A percentile compares a stretch with the other conserved stretches of the same genome.
Conservation (phyloP, 2,329 filamentous ascomycete species). For the Pseudocercospora pini-densiflorae region DNA sequence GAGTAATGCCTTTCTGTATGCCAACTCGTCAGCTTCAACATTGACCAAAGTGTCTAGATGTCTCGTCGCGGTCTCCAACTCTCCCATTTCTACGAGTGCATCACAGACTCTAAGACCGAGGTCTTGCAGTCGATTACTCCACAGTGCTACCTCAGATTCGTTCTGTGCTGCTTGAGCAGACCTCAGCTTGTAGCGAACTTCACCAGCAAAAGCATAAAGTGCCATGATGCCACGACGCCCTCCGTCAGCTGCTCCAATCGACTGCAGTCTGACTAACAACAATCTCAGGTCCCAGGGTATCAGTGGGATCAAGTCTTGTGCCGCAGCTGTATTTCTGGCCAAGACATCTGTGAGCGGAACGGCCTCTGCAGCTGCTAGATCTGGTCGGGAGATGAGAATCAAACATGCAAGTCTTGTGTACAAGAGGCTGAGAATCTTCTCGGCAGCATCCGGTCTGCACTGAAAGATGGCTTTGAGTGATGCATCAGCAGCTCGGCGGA, state of each 20-base stretch:
- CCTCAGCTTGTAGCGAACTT: slow-evolving; percentile 35
- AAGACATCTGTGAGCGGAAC: slow-evolving; percentile 64
- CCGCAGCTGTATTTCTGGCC: slow-evolving; percentile 50
- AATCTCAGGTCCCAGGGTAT: slow-evolving; percentile 89
- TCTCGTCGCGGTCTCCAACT: slow-evolving; percentile 76
- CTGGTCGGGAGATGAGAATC: slow-evolving; percentile 72
- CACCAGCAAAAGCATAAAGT: slow-evolving; percentile 76
- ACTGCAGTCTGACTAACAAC: slow-evolving; percentile 80
- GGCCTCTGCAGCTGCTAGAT: slow-evolving; percentile 63
- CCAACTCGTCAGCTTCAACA: slow-evolving; percentile 48
- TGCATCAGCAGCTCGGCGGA: slow-evolving; percentile 63
- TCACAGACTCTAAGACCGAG: slow-evolving; percentile 69
- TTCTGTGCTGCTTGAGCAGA: slow-evolving; percentile 53
- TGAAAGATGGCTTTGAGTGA: slow-evolving; percentile 47
- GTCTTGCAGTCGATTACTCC: slow-evolving; percentile 74
- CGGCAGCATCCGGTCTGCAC: slow-evolving; percentile 60
- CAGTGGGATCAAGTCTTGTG: slow-evolving; percentile 62
- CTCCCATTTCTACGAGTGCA: slow-evolving; percentile 83
- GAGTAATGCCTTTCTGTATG: slow-evolving; percentile 62
- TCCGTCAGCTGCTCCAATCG: slow-evolving; percentile 82
- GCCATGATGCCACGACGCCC: slow-evolving; percentile 83
- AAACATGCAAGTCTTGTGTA: slow-evolving; percentile 83
- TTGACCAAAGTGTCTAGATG: slow-evolving; percentile 67
- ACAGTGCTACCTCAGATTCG: slow-evolving; percentile 64
- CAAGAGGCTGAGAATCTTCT: slow-evolving; percentile 74